Evolutionary conservation across 345 rosid genomes (phyloP), one percentile per base, ranked within the genome.

Genomic region (Brassica juncea): DNA sequence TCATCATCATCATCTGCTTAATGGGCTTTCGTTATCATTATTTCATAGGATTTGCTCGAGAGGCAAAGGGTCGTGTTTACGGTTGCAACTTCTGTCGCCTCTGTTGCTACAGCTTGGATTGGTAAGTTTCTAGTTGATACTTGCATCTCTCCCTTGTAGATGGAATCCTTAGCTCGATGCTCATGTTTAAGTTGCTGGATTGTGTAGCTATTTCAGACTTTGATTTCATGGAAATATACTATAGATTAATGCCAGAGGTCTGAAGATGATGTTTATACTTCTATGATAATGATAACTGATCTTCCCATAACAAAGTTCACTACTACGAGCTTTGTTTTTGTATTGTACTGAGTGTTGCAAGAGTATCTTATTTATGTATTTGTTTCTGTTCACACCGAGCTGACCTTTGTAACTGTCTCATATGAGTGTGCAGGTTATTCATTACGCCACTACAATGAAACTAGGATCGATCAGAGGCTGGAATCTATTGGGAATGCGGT

Each of bases 31-130:
- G 44, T 71, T 65, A 37, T 75, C 3, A 30, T n/a, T n/a, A n/a
- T 61, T 25, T 76, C 55, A 11, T 47, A 95, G 99, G 99, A 91
- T 39, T 85, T 84, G 68, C 91, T 95, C 77, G 99, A 95, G 85
- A 90, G 89, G 84, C 92, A 95, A 68, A 89, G 79, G 84, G 93
- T 91, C 72, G 93, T 95, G 23, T 91, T 94, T 75, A 90, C 99
- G 2, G 49, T 94, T 35, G 99, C 97, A 76, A 91, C 99, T 68
- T 94, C 99, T 76, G 23, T 89, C 8, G 99, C 98, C 16, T 92
- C 99, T 14, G 90, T 94, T 84, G 94, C 88, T 47, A 93, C 98
- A 10, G 98, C 98, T 68, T 94, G 98, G 94, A 70, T 81, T 62
- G 99, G 98, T 94, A 81, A 79, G 88, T 77, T 79, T 32, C 68